Evolutionary conservation across 2,329 filamentous ascomycete species (phyloP).

Genomic region (Colletotrichum falcatum): DNA sequence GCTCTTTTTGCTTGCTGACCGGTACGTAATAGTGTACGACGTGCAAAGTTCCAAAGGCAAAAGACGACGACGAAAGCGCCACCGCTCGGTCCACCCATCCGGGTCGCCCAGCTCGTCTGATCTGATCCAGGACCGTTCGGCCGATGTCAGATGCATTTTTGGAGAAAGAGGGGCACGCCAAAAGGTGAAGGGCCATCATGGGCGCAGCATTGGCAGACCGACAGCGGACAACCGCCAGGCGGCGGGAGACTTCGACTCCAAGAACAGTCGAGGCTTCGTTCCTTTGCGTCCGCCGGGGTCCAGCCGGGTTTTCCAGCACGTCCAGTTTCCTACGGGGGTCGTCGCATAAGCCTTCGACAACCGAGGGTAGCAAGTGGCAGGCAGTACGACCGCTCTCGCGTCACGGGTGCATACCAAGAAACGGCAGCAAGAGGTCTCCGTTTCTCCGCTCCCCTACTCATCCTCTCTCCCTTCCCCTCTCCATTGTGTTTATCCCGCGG

Average conservation of each 20-base stretch:
- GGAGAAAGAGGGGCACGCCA: neutral
- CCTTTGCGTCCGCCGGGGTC: neutral
- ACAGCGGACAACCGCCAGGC: neutral
- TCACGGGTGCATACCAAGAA: neutral
- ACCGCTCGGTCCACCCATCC: neutral
- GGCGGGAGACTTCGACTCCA: neutral
- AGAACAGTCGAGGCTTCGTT: neutral
- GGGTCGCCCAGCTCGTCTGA: neutral
- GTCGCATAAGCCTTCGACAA: neutral
- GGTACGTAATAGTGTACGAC: neutral
- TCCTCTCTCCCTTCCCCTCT: neutral
- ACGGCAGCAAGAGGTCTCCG: neutral
- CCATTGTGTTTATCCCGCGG: neutral
- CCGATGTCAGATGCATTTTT: neutral
- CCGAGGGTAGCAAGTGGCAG: slow-evolving; percentile 26
- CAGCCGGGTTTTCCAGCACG: neutral
- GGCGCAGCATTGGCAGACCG: neutral
- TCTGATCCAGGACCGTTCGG: neutral
- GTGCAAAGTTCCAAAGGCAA: neutral
- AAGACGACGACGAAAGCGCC: neutral
- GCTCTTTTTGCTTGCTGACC: slow-evolving; percentile 1
- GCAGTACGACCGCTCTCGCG: neutral
- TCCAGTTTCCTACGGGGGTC: neutral
- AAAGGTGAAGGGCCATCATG: neutral
- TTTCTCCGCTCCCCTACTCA: neutral